A percentile compares a stretch with the other conserved stretches of the same genome.
These are phyloP conservation scores for Venturia carpophila DNA, from an alignment of 2,329 filamentous ascomycete species.

Conservation along the genomic window DNA sequence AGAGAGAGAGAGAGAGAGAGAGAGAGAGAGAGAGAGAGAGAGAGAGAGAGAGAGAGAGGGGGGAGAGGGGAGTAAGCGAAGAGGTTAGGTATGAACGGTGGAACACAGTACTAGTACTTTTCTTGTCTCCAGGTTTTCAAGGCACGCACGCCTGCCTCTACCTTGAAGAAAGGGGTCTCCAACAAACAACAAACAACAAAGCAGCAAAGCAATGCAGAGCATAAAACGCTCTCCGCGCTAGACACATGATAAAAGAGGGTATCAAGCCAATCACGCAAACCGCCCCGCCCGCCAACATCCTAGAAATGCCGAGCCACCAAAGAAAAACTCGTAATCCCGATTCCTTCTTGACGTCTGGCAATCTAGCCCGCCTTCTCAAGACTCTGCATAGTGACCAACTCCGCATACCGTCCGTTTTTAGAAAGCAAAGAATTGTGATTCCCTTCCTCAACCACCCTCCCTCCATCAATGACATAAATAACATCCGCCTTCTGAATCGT, in stretches of 20 bases:
- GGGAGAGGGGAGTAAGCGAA: no score
- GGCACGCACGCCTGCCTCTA: neutral
- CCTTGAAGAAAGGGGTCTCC: neutral
- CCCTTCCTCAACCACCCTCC: slow-evolving; percentile 75
- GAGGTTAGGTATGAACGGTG: no score
- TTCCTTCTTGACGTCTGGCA: no score
- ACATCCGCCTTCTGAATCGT: slow-evolving; percentile 93
- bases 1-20: no score
- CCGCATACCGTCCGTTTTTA: slow-evolving; percentile 63
- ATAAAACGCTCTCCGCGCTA: neutral
- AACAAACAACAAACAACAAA: neutral
- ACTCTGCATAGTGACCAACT: slow-evolving; percentile 74
- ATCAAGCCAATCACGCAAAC: neutral
- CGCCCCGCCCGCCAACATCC: no score
- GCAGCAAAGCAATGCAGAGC: no score
- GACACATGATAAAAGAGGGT: neutral
- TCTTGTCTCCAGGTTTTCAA: neutral
- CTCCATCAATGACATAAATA: slow-evolving; percentile 95
- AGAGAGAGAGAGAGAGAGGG: no score
- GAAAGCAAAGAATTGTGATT: slow-evolving; percentile 54
- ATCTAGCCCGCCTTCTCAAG: slow-evolving; percentile 47
- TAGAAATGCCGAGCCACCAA: neutral
- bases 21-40: no score
- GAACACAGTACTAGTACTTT: no score
- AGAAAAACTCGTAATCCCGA: neutral